Evolutionary conservation across 176 grass and related monocot genomes (phyloP).

Genomic region (Bolboschoenus planiculmis): DNA sequence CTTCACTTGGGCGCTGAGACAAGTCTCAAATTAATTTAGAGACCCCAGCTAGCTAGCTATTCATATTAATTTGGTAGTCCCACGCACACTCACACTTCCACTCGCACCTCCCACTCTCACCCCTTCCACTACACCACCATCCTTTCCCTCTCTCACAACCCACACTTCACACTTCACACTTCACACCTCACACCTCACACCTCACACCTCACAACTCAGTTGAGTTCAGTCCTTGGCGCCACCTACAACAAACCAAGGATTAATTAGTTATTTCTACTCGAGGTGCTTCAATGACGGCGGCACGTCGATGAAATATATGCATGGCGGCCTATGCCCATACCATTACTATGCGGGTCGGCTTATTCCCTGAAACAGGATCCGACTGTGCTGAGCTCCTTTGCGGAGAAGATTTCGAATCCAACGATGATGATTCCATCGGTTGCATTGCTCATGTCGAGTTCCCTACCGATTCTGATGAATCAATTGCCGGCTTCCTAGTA

Average conservation of each 20-base stretch:
- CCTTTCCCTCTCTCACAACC: background rate
- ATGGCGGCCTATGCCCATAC: background rate
- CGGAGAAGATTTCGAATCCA: background rate
- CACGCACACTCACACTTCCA: slow-evolving; percentile 15
- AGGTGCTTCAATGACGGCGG: background rate
- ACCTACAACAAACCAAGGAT: background rate
- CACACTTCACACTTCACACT: background rate
- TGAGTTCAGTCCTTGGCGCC: background rate
- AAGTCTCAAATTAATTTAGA: too few relatives aligned
- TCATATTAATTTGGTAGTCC: too few relatives aligned
- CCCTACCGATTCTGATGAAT: slow-evolving; percentile 5
- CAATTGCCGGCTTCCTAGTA: background rate
- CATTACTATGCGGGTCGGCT: slow-evolving; percentile 21
- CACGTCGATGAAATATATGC: background rate
- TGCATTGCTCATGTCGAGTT: slow-evolving; percentile 6
- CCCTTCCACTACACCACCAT: background rate
- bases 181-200: background rate
- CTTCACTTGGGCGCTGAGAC: too few relatives aligned
- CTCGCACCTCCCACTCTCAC: background rate
- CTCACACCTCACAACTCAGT: background rate
- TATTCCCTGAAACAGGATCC: background rate
- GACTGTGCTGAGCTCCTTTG: slow-evolving; percentile 13
- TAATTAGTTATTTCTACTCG: background rate
- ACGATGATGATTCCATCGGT: background rate
- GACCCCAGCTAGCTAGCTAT: too few relatives aligned